Evolutionary conservation across 768 basidiomycete genomes (phyloP).

Genomic region (Hericium coralloides): DNA sequence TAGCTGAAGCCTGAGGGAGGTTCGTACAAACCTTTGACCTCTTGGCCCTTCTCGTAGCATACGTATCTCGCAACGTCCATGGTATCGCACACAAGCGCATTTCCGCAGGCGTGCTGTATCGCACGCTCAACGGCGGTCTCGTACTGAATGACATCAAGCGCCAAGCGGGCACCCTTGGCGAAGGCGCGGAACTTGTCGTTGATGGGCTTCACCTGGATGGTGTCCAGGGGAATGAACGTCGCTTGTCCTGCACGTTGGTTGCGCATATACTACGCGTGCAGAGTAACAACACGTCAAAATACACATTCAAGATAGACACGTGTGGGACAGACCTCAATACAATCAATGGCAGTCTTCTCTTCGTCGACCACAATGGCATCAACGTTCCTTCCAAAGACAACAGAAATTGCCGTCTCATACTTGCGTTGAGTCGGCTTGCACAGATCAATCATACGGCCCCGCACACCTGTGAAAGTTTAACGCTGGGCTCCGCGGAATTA

Average conservation of each 20-base stretch:
- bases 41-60: conserved; percentile 90
- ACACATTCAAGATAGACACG: conserved; percentile 7
- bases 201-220: conserved; percentile 87
- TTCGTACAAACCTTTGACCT: conserved; percentile 75
- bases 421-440: conserved; percentile 92
- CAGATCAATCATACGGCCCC: conserved; percentile 86
- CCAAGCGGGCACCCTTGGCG: conserved; percentile 62
- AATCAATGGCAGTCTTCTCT: conserved; percentile 95
- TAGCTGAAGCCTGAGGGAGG: neutral
- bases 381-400: conserved; percentile 88
- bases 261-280: conserved; percentile 66
- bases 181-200: conserved; percentile 93
- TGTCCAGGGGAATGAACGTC: conserved; percentile 97
- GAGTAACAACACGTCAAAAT: neutral
- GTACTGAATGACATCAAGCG: conserved; percentile 50
- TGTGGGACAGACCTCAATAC: conserved; percentile 67
- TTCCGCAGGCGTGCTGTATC: conserved; percentile 95
- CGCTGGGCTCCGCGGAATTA: neutral
- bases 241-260: conserved; percentile 93
- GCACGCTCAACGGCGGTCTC: conserved; percentile 83
- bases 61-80: conserved; percentile 89
- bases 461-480: conserved; percentile 50
- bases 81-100: conserved; percentile 89
- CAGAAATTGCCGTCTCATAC: conserved; percentile 86
- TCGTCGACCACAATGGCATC: conserved; percentile 96